Conservation (phyloP, 768 basidiomycete genomes). For the Lactarius deliciosus region DNA sequence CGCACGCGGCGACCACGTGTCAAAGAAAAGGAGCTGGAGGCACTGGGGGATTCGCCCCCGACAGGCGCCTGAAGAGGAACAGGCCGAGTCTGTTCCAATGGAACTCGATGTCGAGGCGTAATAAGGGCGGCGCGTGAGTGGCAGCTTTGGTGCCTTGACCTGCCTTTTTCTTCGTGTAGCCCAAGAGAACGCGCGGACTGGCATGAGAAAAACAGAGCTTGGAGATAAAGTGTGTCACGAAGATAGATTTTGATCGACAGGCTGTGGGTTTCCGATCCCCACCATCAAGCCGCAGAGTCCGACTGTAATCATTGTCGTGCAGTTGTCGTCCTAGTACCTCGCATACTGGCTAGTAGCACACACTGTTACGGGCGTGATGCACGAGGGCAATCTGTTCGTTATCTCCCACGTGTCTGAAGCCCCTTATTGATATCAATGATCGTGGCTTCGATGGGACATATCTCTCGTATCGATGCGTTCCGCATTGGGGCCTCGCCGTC, state of each 20-base stretch:
- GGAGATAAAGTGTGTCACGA: background rate
- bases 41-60: constrained; percentile 22
- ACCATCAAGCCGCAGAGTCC: background rate
- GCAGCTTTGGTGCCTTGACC: constrained; percentile 1
- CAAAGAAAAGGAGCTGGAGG: constrained; percentile 19
- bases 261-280: constrained; percentile 1
- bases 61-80: constrained; percentile 11
- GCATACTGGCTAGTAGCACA: background rate
- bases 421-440: constrained; percentile 11
- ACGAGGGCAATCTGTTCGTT: background rate
- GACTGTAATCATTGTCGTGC: constrained; percentile 5
- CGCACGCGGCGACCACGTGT: constrained; percentile 17
- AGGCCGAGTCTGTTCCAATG: constrained; percentile 38
- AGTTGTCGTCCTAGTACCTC: constrained; percentile 17
- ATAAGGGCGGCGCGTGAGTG: background rate
- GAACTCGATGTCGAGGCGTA: constrained; percentile 40
- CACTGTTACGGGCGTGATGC: background rate
- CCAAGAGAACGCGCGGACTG: no score
- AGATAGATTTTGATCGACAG: background rate
- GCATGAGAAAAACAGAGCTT: background rate
- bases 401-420: constrained; percentile 1
- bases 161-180: background rate
- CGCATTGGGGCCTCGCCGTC: constrained; percentile 2
- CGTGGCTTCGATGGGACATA: constrained; percentile 2
- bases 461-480: background rate